Percentiles rank a stretch among this genome's conserved stretches.
These are phyloP conservation scores for Psilocybe azurescens DNA, from an alignment of 768 basidiomycete species.

Conservation along the genomic window DNA sequence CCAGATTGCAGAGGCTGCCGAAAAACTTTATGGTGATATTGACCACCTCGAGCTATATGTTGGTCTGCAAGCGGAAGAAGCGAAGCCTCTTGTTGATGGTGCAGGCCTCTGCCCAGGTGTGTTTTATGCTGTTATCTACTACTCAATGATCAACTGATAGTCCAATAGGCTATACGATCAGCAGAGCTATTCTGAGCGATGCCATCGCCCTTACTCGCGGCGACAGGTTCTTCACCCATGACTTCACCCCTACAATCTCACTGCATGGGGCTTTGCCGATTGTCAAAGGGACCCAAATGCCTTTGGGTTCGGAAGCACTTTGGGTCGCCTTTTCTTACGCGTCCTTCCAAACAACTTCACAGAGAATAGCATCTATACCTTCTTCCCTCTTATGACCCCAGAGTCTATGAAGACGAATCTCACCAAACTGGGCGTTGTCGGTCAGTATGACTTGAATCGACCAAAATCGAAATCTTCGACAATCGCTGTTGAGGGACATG, in stretches of 20 bases:
- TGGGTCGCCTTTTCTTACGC: conserved; percentile 77
- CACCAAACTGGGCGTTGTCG: conserved; percentile 54
- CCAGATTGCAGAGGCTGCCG: conserved; percentile 71
- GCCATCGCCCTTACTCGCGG: conserved; percentile 88
- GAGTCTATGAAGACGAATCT: conserved; percentile 66
- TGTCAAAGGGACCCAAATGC: conserved; percentile 76
- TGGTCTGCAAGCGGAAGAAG: conserved; percentile 79
- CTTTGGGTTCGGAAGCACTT: conserved; percentile 77
- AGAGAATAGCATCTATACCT: conserved; percentile 76
- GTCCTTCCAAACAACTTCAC: conserved; percentile 73
- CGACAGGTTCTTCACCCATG: conserved; percentile 82
- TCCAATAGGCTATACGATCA: conserved; percentile 72
- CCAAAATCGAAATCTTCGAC: conserved; percentile 40
- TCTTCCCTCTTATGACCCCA: conserved; percentile 91
- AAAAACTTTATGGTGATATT: conserved; percentile 79
- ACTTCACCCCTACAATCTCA: conserved; percentile 82
- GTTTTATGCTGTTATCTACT: background rate
- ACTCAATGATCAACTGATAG: background rate
- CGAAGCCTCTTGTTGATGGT: conserved; percentile 76
- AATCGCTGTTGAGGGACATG: conserved; percentile 49
- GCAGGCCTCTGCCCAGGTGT: conserved; percentile 85
- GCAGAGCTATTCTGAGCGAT: conserved; percentile 85
- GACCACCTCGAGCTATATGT: conserved; percentile 83
- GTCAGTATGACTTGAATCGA: conserved; percentile 60
- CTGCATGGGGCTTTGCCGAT: conserved; percentile 85